Evolutionary conservation across 352 stramenopile species (phyloP), one percentile per base, ranked within the genome.

Genomic region (Phytopythium delawarense): DNA sequence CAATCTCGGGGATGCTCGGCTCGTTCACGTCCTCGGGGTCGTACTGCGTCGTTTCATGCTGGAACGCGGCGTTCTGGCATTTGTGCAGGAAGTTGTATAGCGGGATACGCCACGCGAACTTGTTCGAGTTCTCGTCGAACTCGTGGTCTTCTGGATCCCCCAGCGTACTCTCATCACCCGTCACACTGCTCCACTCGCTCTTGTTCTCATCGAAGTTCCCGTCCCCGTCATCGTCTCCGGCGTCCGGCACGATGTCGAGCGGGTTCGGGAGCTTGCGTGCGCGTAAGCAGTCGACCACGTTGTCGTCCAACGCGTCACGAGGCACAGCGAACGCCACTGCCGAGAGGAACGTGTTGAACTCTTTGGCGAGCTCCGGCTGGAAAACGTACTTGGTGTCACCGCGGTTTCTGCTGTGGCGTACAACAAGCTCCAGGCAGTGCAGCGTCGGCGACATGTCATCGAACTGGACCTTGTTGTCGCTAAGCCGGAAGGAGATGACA

Each of bases 101-200:
- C 13, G 82, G 78, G 21, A 87, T 83, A 8, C 81, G 75, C 77
- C 86, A 92, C 16, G 75, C 57, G 13, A 89, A 75, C 4, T 79
- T 70, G 25, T 62, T 77, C 15, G 55, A 39, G 49, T 71, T 74
- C 20, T 76, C 66, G 51, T 91, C 80, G 46, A 93, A 91, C 50
- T 94, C 84, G 25, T 85, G 72, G 57, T 93, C 87, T 78, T 96
- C 87, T 1, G 72, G 69, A 51, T 96, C 87, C 0, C 77, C 84
- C 16, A 94, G 72, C 20, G 76, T 87, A 55, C 87, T 96, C 59
- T 94, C 87, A 42, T 94, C 87, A 11, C 83, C 87, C 0, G 84
- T 94, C 7, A 92, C 85, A 64, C 87, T 96, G 56, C 83, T 96
- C 75, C 86, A 89, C 57, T 96, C 87, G 37, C 84, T 94, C 35